Evolutionary conservation across 2,329 filamentous ascomycete species (phyloP), one percentile per base, ranked within the genome.

Genomic region (Raffaelea ambrosiae): DNA sequence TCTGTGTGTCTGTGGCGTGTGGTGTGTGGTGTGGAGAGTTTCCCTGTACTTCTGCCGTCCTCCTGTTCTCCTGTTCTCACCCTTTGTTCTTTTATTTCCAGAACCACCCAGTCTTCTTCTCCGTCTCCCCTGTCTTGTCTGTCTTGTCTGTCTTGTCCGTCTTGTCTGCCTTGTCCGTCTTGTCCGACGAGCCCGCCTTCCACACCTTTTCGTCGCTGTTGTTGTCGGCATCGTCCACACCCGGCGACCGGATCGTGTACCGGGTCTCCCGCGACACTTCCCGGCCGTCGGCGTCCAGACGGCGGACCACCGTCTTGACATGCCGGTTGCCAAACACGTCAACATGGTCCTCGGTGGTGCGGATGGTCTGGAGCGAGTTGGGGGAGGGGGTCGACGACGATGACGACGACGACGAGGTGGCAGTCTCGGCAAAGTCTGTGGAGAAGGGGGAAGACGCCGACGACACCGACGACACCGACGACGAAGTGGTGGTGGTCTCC

Each of bases 291-390:
- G 61, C 59, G 36, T 73, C 67, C 9, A 69, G 55, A 8, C 59
- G 67, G 50, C 62, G 66, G 22, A 66, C 61, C 7, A 65, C 67
- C 9, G 63, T 63, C 53, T 66, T 71, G 45, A 61, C 63, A 49
- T 72, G 69, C 13, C 64, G 54, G 52, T 70, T 68, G 29, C 71
- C 72, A 44, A 63, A 64, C 8, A 58, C 54, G 54, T 74, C 71
- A 4, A 69, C 62, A 44, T 67, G 64, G 51, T 73, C 67, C 4
- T 69, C 62, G 22, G 61, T 66, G 2, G 61, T 64, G 48, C 61
- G 60, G 22, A 66, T 59, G 22, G 64, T 61, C 46, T 64, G 44
- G 29, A 48, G 47, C 10, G 46, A 40, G 7, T 35, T 40, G 3
- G 20, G 26, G 21, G 40, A 18, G 21, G 46, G 22, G 10, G n/a